Conservation (phyloP, 2,329 filamentous ascomycete genomes). For the Clonostachys rosea region DNA sequence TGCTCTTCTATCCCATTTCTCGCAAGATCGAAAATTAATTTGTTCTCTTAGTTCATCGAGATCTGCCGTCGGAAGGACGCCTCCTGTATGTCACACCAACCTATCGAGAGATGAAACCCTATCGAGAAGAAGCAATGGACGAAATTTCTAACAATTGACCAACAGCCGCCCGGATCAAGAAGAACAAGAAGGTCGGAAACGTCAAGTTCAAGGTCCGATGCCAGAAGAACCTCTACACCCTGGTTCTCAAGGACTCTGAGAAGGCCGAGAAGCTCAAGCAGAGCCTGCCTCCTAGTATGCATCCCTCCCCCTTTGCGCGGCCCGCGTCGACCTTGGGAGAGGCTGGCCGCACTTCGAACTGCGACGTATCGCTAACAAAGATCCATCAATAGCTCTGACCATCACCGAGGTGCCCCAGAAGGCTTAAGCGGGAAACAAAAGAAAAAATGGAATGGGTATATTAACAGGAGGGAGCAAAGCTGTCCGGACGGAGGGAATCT, state of each 20-base stretch:
- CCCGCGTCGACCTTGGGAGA: neutral
- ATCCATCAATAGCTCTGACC: conserved; percentile 33
- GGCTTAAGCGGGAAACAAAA: conserved; percentile 23
- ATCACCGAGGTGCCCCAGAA: conserved; percentile 55
- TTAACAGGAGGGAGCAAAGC: neutral
- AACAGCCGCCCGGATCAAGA: conserved; percentile 88
- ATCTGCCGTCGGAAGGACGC: conserved; percentile 99
- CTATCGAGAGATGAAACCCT: neutral
- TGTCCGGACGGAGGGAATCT: conserved; percentile 5
- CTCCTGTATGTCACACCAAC: conserved; percentile 74
- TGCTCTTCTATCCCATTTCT: neutral
- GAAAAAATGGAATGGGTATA: conserved; percentile 9
- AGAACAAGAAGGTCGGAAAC: conserved; percentile 83
- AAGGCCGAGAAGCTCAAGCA: conserved; percentile 99
- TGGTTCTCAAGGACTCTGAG: conserved; percentile 96
- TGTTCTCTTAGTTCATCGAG: conserved; percentile 80
- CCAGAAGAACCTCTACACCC: conserved; percentile 92
- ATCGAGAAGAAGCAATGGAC: neutral
- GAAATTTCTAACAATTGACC: conserved; percentile 1
- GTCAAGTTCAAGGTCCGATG: conserved; percentile 99
- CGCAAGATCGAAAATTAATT: conserved; percentile 1
- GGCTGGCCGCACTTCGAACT: neutral
- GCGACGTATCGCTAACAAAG: neutral
- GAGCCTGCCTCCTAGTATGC: conserved; percentile 92
- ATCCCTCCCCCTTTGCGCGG: conserved; percentile 3